These are phyloP conservation scores for Mycena pura DNA, from an alignment of 768 basidiomycete species.

Conservation along the genomic window DNA sequence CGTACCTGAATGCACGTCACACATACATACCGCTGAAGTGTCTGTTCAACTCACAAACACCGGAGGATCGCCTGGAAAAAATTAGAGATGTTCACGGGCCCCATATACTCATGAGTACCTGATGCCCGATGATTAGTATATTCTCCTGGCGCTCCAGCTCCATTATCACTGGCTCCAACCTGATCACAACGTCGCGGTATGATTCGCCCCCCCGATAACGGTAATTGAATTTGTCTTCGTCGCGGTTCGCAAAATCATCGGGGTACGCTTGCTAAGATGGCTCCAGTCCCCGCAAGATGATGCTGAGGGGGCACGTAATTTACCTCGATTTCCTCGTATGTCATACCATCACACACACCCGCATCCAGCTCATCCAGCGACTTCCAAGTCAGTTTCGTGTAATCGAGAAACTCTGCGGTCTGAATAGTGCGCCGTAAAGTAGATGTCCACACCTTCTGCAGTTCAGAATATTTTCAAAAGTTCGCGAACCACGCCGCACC, in stretches of 20 bases:
- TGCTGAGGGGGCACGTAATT: constrained; percentile 17
- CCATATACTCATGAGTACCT: constrained; percentile 49
- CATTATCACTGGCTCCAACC: constrained; percentile 98
- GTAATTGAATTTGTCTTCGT: constrained; percentile 99
- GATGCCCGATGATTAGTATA: constrained; percentile 95
- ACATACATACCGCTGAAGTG: neutral
- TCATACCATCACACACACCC: constrained; percentile 99
- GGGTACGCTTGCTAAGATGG: constrained; percentile 82
- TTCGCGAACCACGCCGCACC: constrained; percentile 43
- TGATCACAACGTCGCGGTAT: constrained; percentile 94
- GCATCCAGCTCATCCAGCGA: constrained; percentile 98
- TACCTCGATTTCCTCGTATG: constrained; percentile 98
- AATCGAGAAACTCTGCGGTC: constrained; percentile 82
- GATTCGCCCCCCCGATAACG: constrained; percentile 97
- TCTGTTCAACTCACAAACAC: constrained; percentile 60
- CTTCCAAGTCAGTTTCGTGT: constrained; percentile 97
- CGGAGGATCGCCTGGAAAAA: constrained; percentile 71
- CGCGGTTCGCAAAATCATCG: constrained; percentile 97
- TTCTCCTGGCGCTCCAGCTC: constrained; percentile 98
- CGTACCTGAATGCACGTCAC: constrained; percentile 64
- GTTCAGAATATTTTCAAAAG: constrained; percentile 6
- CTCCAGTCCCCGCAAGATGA: neutral
- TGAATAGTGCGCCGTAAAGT: constrained; percentile 93
- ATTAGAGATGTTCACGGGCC: neutral
- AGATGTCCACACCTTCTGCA: constrained; percentile 93